A percentile compares a stretch with the other conserved stretches of the same genome.
phyloP scores from a whole-genome alignment of 2,329 filamentous ascomycete genomes.

The Penicillium glabrum region DNA sequence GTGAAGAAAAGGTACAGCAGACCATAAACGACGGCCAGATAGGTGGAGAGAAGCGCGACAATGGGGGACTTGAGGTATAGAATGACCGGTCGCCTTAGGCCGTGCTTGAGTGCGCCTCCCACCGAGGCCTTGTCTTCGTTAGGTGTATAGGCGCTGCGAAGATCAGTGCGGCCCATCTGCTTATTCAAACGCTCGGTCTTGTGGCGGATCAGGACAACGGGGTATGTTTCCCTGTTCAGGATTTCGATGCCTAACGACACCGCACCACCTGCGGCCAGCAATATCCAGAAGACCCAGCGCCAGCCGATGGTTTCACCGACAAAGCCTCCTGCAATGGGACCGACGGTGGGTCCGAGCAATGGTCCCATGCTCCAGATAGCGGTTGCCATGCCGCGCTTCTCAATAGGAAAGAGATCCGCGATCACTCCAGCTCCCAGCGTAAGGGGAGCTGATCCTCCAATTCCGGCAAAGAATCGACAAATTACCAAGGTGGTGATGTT shows the following conservation, averaged over 20 bases:
- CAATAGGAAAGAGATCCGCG: conserved; percentile 45
- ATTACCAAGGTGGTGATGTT: conserved; percentile 61
- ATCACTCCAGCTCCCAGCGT: conserved; percentile 49
- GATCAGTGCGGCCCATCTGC: conserved; percentile 21
- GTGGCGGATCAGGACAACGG: conserved; percentile 24
- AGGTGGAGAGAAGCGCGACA: conserved; percentile 51
- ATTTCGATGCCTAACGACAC: conserved; percentile 27
- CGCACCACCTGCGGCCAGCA: conserved; percentile 36
- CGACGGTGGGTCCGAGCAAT: conserved; percentile 43
- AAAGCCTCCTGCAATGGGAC: conserved; percentile 54
- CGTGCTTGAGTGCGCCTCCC: neutral
- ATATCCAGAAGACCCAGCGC: conserved; percentile 55
- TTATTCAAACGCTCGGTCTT: conserved; percentile 22
- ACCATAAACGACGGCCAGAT: conserved; percentile 52
- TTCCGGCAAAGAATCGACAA: conserved; percentile 62
- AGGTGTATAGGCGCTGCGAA: conserved; percentile 24
- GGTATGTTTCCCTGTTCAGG: conserved; percentile 27
- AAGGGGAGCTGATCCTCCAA: conserved; percentile 34
- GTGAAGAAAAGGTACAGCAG: conserved; percentile 55
- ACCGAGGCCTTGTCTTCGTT: conserved; percentile 3
- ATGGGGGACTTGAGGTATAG: conserved; percentile 54
- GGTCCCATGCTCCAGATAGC: conserved; percentile 44
- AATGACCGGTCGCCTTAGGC: conserved; percentile 25
- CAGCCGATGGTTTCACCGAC: conserved; percentile 50
- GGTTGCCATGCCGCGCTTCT: conserved; percentile 45